Evolutionary conservation across 805 yeast genomes (phyloP), one percentile per base, ranked within the genome.

Genomic region (Dipodascus albidus): DNA sequence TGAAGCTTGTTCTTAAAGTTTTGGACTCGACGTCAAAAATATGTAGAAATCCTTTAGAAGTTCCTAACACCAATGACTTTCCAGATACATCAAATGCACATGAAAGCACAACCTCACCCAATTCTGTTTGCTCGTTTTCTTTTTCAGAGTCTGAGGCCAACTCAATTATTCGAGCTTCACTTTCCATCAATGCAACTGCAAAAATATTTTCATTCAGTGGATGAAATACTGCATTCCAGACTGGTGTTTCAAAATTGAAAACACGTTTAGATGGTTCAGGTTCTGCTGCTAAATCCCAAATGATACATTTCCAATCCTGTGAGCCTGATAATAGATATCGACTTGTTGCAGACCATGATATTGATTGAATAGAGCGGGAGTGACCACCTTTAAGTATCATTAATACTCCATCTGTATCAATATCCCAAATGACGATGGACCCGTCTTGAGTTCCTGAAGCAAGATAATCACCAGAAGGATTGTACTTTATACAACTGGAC

Each of bases 381-480:
- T 91, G 97, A 2, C 83, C 82, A n/a, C 49, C 49, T 27, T 76
- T 71, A 27, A 85, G 68, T 9, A 76, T 74, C 2, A 78, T 74
- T 3, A 87, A 71, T 1, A 81, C 77, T 22, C 79, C 80, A 52
- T 60, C 60, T 0, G 93, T 84, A 60, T 83, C 87, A 61, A 79
- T 74, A 65, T 88, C 96, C 59, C 83, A 81, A 14, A 89, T 77
- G 20, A 85, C 73, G 3, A 88, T 78, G 0, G 82, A 71, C 0
- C 96, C 96, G 64, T 84, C 85, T 2, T 77, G 71, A 33, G 83
- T 70, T 0, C 96, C 96, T 1, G 85, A 77, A 0, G 96, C 96
- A 2, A 89, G 67, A 63, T 90, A 90, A 64, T 87, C 96, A 3
- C 97, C 97, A 51, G 79, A 79, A 4, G 76, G 69, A 60, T 81